Conservation (phyloP, 2,329 filamentous ascomycete genomes). For the Sarocladium oryzae region DNA sequence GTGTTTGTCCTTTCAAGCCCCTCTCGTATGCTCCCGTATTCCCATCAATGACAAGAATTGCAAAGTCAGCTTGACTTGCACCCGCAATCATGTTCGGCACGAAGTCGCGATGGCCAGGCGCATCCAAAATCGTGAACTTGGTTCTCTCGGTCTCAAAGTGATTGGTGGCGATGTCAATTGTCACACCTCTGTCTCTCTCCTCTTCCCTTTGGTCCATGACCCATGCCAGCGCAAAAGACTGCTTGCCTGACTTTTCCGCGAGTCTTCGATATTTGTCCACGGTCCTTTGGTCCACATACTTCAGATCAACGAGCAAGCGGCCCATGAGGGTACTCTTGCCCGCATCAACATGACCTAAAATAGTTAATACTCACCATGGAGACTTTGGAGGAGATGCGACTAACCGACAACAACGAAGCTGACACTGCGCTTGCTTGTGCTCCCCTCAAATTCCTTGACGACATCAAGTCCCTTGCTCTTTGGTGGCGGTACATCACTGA, state of each 20-base stretch:
- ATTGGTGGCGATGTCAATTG: conserved; percentile 93
- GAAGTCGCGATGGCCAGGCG: conserved; percentile 90
- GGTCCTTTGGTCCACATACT: conserved; percentile 80
- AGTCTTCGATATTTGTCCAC: conserved; percentile 84
- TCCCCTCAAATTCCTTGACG: conserved; percentile 69
- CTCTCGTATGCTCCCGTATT: conserved; percentile 88
- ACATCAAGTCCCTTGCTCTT: conserved; percentile 81
- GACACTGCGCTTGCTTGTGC: conserved; percentile 68
- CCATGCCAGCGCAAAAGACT: conserved; percentile 95
- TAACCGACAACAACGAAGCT: conserved; percentile 91
- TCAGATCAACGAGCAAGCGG: conserved; percentile 80
- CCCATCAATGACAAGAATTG: conserved; percentile 88
- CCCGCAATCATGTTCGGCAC: conserved; percentile 99
- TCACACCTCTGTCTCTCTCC: conserved; percentile 83
- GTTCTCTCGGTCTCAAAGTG: conserved; percentile 86
- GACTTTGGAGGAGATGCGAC: conserved; percentile 19
- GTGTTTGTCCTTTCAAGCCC: conserved; percentile 86
- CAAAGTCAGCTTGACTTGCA: conserved; percentile 91
- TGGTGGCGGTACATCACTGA: conserved; percentile 49
- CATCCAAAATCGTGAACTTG: conserved; percentile 88
- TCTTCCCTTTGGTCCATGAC: conserved; percentile 89
- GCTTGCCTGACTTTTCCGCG: conserved; percentile 86
- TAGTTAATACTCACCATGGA: neutral
- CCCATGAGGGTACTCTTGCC: conserved; percentile 98
- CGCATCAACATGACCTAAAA: conserved; percentile 84